These are phyloP conservation scores for Corrigiola litoralis DNA, from an alignment of 179 eudicot genomes.

Conservation along the genomic window DNA sequence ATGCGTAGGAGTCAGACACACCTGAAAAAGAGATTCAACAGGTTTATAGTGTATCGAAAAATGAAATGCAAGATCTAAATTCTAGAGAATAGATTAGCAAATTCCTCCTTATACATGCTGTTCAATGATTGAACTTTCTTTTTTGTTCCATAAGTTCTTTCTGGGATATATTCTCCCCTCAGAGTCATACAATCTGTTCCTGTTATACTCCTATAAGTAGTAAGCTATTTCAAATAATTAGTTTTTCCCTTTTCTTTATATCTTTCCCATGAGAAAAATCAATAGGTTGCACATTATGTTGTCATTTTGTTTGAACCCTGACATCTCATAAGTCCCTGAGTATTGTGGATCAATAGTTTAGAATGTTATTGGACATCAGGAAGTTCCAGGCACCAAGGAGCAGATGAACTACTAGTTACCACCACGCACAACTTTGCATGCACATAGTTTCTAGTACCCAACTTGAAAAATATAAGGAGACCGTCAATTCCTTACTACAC, in stretches of 20 bases:
- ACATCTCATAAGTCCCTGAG: background rate
- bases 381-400: background rate
- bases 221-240: background rate
- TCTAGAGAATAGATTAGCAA: background rate
- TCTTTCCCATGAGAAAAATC: background rate
- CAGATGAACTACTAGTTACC: background rate
- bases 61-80: background rate
- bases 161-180: too few species aligned
- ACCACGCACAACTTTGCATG: background rate
- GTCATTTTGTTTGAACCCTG: background rate
- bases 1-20: constrained; percentile 74
- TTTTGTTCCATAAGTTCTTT: background rate
- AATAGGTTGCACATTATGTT: background rate
- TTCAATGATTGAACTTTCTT: too few species aligned
- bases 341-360: background rate
- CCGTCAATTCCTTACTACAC: background rate
- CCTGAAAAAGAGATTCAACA: constrained; percentile 37
- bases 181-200: too few species aligned
- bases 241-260: background rate
- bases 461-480: background rate
- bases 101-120: background rate
- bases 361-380: background rate
- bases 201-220: too few species aligned
- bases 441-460: background rate
- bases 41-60: too few species aligned